Evolutionary conservation across 257 asterid species (phyloP).

Genomic region (Forsythia viridissima): DNA sequence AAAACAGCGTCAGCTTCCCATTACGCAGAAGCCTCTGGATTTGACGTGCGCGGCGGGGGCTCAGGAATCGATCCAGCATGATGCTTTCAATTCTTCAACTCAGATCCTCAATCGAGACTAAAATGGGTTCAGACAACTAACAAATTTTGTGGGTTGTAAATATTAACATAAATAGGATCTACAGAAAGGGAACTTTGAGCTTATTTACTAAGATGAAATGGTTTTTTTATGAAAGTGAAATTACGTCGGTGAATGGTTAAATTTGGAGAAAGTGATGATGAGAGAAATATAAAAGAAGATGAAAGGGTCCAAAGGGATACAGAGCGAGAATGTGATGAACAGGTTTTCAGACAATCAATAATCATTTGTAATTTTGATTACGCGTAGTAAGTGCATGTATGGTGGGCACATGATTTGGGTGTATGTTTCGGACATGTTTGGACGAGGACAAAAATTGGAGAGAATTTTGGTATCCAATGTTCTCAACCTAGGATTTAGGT

Average conservation of each 20-base stretch:
- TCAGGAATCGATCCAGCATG: constrained; percentile 67
- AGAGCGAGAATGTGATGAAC: constrained; percentile 8
- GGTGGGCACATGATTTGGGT: neutral
- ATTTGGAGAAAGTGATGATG: neutral
- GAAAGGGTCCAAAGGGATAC: neutral
- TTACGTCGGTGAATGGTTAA: constrained; percentile 17
- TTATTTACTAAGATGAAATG: neutral
- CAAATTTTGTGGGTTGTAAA: no score
- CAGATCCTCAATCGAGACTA: neutral
- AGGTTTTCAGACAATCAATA: neutral
- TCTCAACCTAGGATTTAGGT: neutral
- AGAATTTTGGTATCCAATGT: neutral
- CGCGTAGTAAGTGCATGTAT: neutral
- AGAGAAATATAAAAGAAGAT: neutral
- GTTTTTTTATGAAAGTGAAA: constrained; percentile 1
- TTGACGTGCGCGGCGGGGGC: constrained; percentile 60
- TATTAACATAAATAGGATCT: constrained; percentile 7
- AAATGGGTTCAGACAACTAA: neutral
- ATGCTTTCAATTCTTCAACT: neutral
- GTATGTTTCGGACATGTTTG: neutral
- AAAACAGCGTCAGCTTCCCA: constrained; percentile 73
- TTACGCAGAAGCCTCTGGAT: constrained; percentile 57
- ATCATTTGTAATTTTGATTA: neutral
- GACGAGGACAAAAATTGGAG: neutral
- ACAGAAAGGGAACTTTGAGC: neutral